phyloP scores from a whole-genome alignment of 164 flowering plant genomes.

The Saururus chinensis region DNA sequence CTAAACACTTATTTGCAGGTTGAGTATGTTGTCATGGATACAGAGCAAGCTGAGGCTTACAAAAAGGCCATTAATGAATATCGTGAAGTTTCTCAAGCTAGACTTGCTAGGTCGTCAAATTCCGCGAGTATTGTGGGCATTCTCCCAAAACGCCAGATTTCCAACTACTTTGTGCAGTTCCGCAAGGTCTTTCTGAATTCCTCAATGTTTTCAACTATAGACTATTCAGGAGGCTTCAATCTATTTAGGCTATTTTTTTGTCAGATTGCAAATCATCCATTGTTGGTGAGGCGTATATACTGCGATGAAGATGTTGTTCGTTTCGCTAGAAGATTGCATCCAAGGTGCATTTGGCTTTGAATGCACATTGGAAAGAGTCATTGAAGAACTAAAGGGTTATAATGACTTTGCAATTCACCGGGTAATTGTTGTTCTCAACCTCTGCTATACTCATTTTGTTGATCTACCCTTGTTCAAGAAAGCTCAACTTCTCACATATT shows the following conservation, averaged over 20 bases:
- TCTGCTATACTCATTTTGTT: neutral
- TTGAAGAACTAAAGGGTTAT: slow-evolving; percentile 72
- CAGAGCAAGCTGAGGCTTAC: slow-evolving; percentile 66
- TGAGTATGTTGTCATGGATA: slow-evolving; percentile 63
- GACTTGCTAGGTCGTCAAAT: slow-evolving; percentile 34
- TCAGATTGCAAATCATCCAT: slow-evolving; percentile 97
- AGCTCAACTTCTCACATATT: too few species aligned
- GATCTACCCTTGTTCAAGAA: neutral
- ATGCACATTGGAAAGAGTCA: slow-evolving; percentile 77
- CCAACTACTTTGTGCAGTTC: slow-evolving; percentile 82
- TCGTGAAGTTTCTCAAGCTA: slow-evolving; percentile 69
- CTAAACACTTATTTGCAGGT: slow-evolving; percentile 35
- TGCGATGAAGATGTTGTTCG: slow-evolving; percentile 69
- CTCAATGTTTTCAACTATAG: neutral
- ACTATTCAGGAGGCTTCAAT: neutral
- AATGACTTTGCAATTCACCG: slow-evolving; percentile 80
- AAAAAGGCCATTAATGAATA: slow-evolving; percentile 87
- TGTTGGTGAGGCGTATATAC: slow-evolving; percentile 82
- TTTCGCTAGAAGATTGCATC: slow-evolving; percentile 61
- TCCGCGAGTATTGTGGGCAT: slow-evolving; percentile 17
- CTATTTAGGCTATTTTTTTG: slow-evolving; percentile 5
- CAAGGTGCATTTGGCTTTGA: slow-evolving; percentile 89
- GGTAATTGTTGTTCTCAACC: slow-evolving; percentile 33
- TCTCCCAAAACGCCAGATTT: slow-evolving; percentile 80
- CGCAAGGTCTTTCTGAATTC: slow-evolving; percentile 54